phyloP scores from a whole-genome alignment of 2,329 filamentous ascomycete genomes.

The Venturia carpophila region DNA sequence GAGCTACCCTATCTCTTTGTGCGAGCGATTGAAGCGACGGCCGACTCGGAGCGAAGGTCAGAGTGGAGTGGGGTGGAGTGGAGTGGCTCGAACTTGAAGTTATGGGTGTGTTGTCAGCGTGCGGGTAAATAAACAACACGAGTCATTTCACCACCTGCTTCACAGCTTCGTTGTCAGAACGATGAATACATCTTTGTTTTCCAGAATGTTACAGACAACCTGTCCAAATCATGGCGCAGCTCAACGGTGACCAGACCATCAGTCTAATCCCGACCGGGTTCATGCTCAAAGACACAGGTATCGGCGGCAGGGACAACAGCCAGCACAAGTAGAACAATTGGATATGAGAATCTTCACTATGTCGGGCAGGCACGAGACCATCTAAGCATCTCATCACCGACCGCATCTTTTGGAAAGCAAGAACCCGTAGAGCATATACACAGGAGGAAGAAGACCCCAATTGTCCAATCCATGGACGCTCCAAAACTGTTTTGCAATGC shows the following conservation, averaged over 20 bases:
- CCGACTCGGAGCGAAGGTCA: not conserved
- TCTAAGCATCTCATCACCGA: not conserved
- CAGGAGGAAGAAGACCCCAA: not conserved
- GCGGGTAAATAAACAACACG: conserved; percentile 1
- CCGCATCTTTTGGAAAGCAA: not conserved
- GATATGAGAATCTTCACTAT: not conserved
- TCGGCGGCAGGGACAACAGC: not conserved
- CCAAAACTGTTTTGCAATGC: not conserved
- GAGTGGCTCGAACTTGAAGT: not conserved
- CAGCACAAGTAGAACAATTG: not conserved
- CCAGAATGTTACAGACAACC: no score
- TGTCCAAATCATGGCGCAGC: no score
- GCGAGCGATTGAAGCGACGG: not conserved
- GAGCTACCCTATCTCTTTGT: not conserved
- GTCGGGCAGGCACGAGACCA: not conserved
- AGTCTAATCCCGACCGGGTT: no score
- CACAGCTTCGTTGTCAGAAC: no score
- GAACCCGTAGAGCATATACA: not conserved
- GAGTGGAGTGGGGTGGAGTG: not conserved
- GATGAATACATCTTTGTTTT: no score
- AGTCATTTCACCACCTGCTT: not conserved
- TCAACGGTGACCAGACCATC: no score
- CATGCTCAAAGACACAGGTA: not conserved
- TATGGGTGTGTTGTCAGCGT: not conserved
- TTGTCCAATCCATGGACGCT: not conserved